Evolutionary conservation across 805 yeast genomes (phyloP).

Genomic region (Ogataea allantospora): DNA sequence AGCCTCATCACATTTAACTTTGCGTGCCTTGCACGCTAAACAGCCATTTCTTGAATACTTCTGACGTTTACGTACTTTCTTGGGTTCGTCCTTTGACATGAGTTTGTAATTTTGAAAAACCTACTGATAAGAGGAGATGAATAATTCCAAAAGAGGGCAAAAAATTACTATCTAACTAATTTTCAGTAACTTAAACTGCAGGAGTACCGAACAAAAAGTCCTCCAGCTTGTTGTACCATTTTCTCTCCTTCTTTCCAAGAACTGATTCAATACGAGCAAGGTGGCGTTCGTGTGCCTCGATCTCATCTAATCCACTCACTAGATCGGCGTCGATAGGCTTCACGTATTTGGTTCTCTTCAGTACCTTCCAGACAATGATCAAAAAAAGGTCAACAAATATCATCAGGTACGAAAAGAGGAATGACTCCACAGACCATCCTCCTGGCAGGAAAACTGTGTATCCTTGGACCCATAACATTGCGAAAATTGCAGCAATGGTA

Average conservation of each 20-base stretch:
- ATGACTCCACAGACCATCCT: conserved; percentile 57
- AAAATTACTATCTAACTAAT: not conserved
- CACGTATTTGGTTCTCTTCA: conserved; percentile 47
- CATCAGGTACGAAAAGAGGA: conserved; percentile 72
- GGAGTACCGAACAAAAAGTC: conserved; percentile 19
- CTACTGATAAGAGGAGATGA: conserved; percentile 1
- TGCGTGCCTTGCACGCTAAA: conserved; percentile 39
- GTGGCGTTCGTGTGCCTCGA: conserved; percentile 54
- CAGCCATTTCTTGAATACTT: conserved; percentile 42
- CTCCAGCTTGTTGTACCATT: conserved; percentile 15
- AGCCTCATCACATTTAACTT: conserved; percentile 37
- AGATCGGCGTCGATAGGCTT: conserved; percentile 52
- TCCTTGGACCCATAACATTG: conserved; percentile 63
- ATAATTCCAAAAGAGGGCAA: not conserved
- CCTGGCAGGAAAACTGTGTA: conserved; percentile 70
- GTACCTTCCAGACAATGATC: conserved; percentile 51
- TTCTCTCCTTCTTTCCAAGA: conserved; percentile 9
- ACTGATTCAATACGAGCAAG: conserved; percentile 13
- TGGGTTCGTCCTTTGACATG: conserved; percentile 5
- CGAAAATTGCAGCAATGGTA: conserved; percentile 44
- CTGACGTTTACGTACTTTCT: conserved; percentile 29
- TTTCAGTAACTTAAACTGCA: not conserved
- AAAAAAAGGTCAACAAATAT: conserved; percentile 53
- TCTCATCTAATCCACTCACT: conserved; percentile 50
- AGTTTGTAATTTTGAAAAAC: not conserved